Conservation (phyloP, 768 basidiomycete genomes). For the Serendipita sp. region DNA sequence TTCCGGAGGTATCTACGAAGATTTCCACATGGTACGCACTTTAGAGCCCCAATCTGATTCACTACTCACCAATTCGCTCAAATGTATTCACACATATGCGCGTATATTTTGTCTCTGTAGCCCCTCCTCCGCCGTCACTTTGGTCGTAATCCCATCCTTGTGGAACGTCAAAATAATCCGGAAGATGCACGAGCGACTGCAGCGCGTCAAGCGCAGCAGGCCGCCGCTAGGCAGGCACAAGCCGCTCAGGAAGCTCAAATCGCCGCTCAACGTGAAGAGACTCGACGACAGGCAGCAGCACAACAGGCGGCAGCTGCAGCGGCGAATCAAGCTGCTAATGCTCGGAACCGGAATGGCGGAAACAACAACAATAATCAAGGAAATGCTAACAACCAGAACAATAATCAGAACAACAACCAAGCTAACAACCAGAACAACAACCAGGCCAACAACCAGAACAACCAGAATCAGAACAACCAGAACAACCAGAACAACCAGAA, state of each 20-base stretch:
- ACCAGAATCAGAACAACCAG: not conserved
- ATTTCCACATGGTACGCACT: not conserved
- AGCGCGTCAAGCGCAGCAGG: not conserved
- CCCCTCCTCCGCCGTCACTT: not conserved
- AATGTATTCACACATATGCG: not conserved
- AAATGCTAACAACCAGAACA: not conserved
- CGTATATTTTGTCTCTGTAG: not conserved
- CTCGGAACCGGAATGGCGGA: not conserved
- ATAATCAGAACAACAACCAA: not conserved
- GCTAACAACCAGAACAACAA: not conserved
- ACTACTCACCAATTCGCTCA: not conserved
- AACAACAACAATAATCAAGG: not conserved
- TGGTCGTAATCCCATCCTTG: not conserved
- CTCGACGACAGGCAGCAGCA: not conserved
- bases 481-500: constrained; percentile 1
- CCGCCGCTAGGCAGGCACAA: not conserved
- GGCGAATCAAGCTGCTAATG: not conserved
- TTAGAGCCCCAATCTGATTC: not conserved
- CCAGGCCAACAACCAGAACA: not conserved
- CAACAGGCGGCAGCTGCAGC: not conserved
- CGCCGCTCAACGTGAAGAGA: not conserved
- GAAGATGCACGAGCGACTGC: not conserved
- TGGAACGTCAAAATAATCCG: not conserved
- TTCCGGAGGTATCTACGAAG: not conserved
- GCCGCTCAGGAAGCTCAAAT: not conserved